These are phyloP conservation scores for Chamaecyparis obtusa DNA, from an alignment of 75 land plant species.

Conservation along the genomic window DNA sequence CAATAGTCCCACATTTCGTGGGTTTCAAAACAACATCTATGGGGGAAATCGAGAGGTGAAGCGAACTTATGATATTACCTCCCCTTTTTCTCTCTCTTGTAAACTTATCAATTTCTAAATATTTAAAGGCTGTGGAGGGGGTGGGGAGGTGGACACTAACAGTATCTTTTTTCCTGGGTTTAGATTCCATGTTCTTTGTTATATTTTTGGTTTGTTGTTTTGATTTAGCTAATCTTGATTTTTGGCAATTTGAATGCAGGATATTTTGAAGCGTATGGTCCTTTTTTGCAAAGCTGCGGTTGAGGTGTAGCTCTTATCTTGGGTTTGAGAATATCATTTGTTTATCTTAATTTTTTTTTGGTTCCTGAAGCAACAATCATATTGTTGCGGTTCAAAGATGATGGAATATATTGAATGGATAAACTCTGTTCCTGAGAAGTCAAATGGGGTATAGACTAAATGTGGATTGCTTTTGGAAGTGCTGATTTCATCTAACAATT, in stretches of 20 bases:
- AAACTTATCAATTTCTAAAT: not conserved
- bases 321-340: slow-evolving; percentile 5
- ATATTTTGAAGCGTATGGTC: slow-evolving; percentile 84
- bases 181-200: not conserved
- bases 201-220: not conserved
- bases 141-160: not conserved
- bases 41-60: slow-evolving; percentile 79
- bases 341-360: not conserved
- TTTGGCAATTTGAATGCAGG: slow-evolving; percentile 49
- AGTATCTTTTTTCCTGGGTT: not conserved
- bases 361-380: not conserved
- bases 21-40: slow-evolving; percentile 68
- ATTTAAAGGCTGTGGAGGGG: too few relatives aligned
- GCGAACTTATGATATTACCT: not conserved
- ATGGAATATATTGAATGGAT: not conserved
- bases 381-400: not conserved
- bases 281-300: slow-evolving; percentile 95
- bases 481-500: not conserved
- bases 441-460: not conserved
- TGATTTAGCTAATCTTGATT: not conserved
- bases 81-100: not conserved
- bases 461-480: not conserved
- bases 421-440: not conserved
- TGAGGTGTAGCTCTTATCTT: slow-evolving; percentile 55
- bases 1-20: slow-evolving; percentile 58